A percentile compares a stretch with the other conserved stretches of the same genome.
Conservation (phyloP, 768 basidiomycete species). For the Agrocybe pediades region DNA sequence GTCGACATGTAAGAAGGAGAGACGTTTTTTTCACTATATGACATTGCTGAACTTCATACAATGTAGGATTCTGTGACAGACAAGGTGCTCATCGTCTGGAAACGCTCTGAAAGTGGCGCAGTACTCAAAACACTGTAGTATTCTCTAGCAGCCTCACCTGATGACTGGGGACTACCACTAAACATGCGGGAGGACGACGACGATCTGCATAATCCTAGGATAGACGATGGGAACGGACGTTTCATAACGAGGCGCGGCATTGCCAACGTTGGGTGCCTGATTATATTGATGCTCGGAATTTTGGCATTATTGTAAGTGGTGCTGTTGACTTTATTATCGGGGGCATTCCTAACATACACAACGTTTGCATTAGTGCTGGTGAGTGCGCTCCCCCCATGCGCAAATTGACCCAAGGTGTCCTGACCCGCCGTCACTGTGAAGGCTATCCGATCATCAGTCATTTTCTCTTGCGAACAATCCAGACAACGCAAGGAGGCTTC, state of each 20-base stretch:
- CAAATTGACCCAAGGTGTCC: not conserved
- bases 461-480: constrained; percentile 39
- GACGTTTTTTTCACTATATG: no score
- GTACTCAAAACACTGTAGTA: constrained; percentile 26
- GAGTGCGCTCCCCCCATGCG: constrained; percentile 3
- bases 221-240: constrained; percentile 33
- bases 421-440: constrained; percentile 6
- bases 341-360: not conserved
- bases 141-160: constrained; percentile 45
- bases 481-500: constrained; percentile 53
- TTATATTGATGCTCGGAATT: constrained; percentile 49
- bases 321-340: not conserved
- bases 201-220: constrained; percentile 61
- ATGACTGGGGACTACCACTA: constrained; percentile 49
- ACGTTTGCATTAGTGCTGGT: constrained; percentile 37
- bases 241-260: constrained; percentile 66
- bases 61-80: constrained; percentile 23
- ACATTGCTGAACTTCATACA: no score
- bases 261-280: constrained; percentile 67
- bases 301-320: constrained; percentile 59
- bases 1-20: not conserved
- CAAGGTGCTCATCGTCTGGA: constrained; percentile 19
- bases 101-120: not conserved
- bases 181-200: constrained; percentile 61
- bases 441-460: constrained; percentile 55